These are phyloP conservation scores for Aspergillus floridensis DNA, from an alignment of 2,329 filamentous ascomycete species.

Conservation along the genomic window DNA sequence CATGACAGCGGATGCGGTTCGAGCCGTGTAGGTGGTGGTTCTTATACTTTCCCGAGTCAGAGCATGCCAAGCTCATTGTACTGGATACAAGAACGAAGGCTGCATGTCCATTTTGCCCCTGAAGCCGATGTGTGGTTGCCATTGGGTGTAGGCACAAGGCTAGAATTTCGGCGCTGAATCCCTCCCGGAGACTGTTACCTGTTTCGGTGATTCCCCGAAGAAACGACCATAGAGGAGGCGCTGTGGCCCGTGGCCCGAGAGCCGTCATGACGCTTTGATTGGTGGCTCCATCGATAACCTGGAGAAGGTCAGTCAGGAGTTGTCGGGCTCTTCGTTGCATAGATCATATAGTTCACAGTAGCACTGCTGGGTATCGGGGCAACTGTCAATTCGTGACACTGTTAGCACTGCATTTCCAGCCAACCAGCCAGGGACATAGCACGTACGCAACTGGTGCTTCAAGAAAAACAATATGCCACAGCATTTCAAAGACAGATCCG, in stretches of 20 bases:
- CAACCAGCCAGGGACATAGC: neutral
- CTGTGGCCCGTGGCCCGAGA: no score
- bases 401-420: neutral
- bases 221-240: neutral
- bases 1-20: neutral
- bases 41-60: neutral
- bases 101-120: neutral
- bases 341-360: constrained; percentile 31
- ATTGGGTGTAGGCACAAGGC: neutral
- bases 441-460: constrained; percentile 19
- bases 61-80: neutral
- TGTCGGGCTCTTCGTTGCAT: neutral
- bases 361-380: constrained; percentile 10
- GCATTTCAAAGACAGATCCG: constrained; percentile 23
- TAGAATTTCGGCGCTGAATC: neutral
- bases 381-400: constrained; percentile 4
- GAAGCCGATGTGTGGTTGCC: neutral
- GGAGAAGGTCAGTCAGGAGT: neutral
- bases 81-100: neutral
- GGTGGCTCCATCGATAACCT: neutral
- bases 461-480: constrained; percentile 27
- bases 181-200: neutral
- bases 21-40: neutral
- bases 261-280: neutral
- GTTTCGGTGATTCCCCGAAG: neutral